Evolutionary conservation across 2,329 filamentous ascomycete genomes (phyloP), one percentile per base, ranked within the genome.

Genomic region (Pseudogymnoascus sp.): DNA sequence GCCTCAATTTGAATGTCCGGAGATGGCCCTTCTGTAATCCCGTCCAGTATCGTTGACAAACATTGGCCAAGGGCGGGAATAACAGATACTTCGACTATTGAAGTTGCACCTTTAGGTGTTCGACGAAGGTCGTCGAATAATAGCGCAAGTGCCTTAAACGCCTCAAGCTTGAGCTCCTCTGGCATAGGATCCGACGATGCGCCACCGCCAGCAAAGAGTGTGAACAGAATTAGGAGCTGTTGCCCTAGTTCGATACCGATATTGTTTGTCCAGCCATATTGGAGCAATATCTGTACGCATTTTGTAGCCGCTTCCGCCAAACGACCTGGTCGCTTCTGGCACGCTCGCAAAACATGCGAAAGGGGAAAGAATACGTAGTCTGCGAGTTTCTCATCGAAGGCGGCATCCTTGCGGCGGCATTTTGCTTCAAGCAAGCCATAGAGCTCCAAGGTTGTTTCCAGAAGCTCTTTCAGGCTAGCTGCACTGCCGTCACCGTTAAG

Each of bases 291-390:
- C 9, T 84, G 82, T 36, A 97, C 78, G 68, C 90, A 93, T 72
- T 86, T 85, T 53, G 97, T 80, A 31, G 88, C 87, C 46, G 89
- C 76, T 73, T 99, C 95, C 6, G 95, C 77, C 42, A 90, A 79
- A 37, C 83, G 82, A 56, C 89, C 83, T 0, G 93, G 87, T 62
- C 93, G 85, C 59, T 83, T 80, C 66, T 89, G 84, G 68, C 90
- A 88, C 66, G 87, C 83, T 64, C 91, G 88, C 69, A 99, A 88
- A 40, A 97, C 85, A 69, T 95, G 89, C 0, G 91, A 92, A 0
- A 99, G 79, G 0, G 95, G 95, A 66, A 97, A 96, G 79, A 97
- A 97, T 71, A 90, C 84, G 79, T 97, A 99, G 77, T 97, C 93
- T 12, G 93, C 91, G 16, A 97, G 78, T 73, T 92, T 93, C 61